phyloP scores from a whole-genome alignment of 345 rosid species.

The Murraya koenigii region DNA sequence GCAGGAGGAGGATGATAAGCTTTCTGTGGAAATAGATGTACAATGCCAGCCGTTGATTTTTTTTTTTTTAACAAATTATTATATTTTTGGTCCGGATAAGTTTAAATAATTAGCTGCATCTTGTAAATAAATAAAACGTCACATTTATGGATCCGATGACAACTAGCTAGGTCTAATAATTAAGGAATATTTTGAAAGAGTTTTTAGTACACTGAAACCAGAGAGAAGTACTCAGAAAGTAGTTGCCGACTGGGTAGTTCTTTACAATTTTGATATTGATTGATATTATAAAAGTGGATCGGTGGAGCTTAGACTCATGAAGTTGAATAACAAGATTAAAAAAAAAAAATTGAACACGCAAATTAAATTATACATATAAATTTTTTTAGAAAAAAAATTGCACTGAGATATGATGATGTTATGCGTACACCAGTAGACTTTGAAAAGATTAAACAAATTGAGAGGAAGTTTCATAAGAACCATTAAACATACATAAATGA shows the following conservation, averaged over 20 bases:
- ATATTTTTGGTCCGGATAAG: too few relatives aligned
- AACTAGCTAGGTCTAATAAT: too few relatives aligned
- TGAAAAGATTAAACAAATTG: not conserved
- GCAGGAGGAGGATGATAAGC: too few relatives aligned
- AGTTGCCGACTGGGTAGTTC: too few relatives aligned
- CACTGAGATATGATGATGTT: conserved; percentile 17
- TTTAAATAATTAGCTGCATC: too few relatives aligned
- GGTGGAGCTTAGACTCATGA: not conserved
- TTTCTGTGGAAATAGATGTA: too few relatives aligned
- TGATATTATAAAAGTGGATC: too few relatives aligned
- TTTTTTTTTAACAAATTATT: too few relatives aligned
- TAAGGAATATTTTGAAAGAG: not conserved
- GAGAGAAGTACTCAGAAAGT: not conserved
- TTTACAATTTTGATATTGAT: not conserved
- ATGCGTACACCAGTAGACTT: not conserved
- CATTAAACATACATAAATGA: not conserved
- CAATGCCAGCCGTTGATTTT: too few relatives aligned
- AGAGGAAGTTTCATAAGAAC: not conserved
- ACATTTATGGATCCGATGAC: too few relatives aligned
- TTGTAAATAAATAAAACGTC: too few relatives aligned
- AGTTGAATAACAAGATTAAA: not conserved
- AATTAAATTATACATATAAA: not conserved
- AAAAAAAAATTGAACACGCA: too few relatives aligned
- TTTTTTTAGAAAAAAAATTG: not conserved
- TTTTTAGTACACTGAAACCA: not conserved